Percentiles rank a stretch among this genome's conserved stretches.
phyloP scores from a whole-genome alignment of 2,329 filamentous ascomycete genomes.

The Cladosporium sp. region DNA sequence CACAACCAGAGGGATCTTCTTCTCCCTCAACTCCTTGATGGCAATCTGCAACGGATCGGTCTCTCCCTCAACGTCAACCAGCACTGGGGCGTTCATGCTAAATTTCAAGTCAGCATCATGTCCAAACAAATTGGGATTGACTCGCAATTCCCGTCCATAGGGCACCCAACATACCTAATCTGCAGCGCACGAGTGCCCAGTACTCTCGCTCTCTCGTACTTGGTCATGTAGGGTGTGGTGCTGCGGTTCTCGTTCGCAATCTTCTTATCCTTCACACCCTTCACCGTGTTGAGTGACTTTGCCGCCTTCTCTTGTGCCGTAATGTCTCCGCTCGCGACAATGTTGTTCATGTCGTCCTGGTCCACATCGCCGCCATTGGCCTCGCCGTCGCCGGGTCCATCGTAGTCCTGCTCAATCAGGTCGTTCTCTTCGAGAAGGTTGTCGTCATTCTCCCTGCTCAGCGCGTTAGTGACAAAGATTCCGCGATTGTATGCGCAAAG shows the following conservation, averaged over 20 bases:
- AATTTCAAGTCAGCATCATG: conserved; percentile 19
- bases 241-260: conserved; percentile 81
- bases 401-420: conserved; percentile 45
- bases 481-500: not conserved
- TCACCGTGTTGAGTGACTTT: conserved; percentile 50
- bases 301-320: conserved; percentile 43
- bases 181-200: conserved; percentile 89
- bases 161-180: conserved; percentile 68
- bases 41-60: conserved; percentile 97
- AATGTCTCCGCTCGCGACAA: conserved; percentile 48
- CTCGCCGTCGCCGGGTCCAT: conserved; percentile 13
- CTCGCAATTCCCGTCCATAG: not conserved
- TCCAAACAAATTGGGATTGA: not conserved
- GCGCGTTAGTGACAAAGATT: not conserved
- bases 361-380: conserved; percentile 22
- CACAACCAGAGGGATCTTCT: conserved; percentile 96
- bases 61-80: conserved; percentile 95
- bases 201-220: conserved; percentile 93
- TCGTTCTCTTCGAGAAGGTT: conserved; percentile 45
- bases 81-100: conserved; percentile 94
- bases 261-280: conserved; percentile 68
- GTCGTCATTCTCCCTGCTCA: conserved; percentile 30
- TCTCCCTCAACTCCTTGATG: conserved; percentile 93
- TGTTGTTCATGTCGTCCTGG: conserved; percentile 34
- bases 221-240: conserved; percentile 98